Conservation (phyloP, 2,329 filamentous ascomycete genomes). For the Aspergillus udagawae region DNA sequence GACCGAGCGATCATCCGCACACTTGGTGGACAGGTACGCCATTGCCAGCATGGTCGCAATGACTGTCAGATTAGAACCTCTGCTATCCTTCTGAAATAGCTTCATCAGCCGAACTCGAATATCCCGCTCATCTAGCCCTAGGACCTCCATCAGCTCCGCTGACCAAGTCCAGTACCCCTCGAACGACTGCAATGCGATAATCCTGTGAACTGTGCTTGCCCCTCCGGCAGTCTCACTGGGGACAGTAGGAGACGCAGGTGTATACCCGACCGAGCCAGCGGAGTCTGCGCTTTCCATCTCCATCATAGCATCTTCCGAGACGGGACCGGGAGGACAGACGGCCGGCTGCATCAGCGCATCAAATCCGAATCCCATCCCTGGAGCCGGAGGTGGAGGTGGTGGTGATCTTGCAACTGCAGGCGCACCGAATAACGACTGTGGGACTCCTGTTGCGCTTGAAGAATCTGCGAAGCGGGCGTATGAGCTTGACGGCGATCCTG, state of each 20-base stretch:
- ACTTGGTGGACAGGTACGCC: slow-evolving; percentile 6
- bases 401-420: background rate
- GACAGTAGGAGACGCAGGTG: background rate
- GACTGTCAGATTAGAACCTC: background rate
- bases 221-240: slow-evolving; percentile 1
- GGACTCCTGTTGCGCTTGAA: too few relatives aligned
- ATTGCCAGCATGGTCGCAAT: slow-evolving; percentile 14
- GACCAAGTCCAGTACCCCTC: slow-evolving; percentile 50
- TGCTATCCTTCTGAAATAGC: background rate
- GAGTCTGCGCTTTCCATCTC: too few relatives aligned
- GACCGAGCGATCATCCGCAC: background rate
- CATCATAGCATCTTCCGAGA: background rate
- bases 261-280: background rate
- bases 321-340: background rate
- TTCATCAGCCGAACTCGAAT: background rate
- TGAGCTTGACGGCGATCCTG: too few relatives aligned
- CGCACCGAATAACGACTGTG: too few relatives aligned
- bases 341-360: background rate
- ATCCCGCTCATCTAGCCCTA: background rate
- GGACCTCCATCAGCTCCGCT: background rate
- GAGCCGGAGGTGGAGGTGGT: background rate
- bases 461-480: too few relatives aligned
- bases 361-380: background rate
- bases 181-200: slow-evolving; percentile 56
- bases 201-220: slow-evolving; percentile 29